A percentile compares a stretch with the other conserved stretches of the same genome.
phyloP scores from a whole-genome alignment of 2,329 filamentous ascomycete species.

The Fusarium sp. region DNA sequence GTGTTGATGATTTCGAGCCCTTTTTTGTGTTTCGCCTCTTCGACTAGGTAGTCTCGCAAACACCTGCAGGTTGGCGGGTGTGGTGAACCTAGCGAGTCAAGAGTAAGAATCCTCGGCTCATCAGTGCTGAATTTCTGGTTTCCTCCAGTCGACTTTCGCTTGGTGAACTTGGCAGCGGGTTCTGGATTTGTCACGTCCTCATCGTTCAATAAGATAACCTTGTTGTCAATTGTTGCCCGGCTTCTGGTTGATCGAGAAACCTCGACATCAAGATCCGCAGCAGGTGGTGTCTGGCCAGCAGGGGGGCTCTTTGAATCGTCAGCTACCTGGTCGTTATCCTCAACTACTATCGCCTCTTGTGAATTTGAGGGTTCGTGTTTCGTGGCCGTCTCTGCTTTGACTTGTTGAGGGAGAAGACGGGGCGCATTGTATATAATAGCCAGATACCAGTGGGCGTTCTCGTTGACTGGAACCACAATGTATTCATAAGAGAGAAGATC shows the following conservation, averaged over 20 bases:
- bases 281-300: slow-evolving; percentile 41
- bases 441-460: slow-evolving; percentile 90
- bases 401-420: slow-evolving; percentile 62
- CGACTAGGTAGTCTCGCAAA: slow-evolving; percentile 81
- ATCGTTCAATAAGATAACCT: slow-evolving; percentile 4
- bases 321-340: slow-evolving; percentile 24
- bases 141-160: slow-evolving; percentile 34
- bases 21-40: slow-evolving; percentile 77
- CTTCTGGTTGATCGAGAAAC: slow-evolving; percentile 15
- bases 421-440: slow-evolving; percentile 93
- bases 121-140: slow-evolving; percentile 56
- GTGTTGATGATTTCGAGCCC: slow-evolving; percentile 56
- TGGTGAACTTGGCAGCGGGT: slow-evolving; percentile 19
- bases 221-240: slow-evolving; percentile 14
- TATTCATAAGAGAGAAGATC: slow-evolving; percentile 90
- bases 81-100: slow-evolving; percentile 82
- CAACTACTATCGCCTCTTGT: slow-evolving; percentile 31
- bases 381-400: slow-evolving; percentile 4
- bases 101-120: slow-evolving; percentile 81
- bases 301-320: slow-evolving; percentile 28
- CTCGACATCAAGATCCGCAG: slow-evolving; percentile 46
- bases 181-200: slow-evolving; percentile 9
- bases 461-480: slow-evolving; percentile 92
- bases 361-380: slow-evolving; percentile 19
- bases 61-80: slow-evolving; percentile 75